Conservation (phyloP, 176 grass and related monocot species). For the Chrysopogon serrulatus region DNA sequence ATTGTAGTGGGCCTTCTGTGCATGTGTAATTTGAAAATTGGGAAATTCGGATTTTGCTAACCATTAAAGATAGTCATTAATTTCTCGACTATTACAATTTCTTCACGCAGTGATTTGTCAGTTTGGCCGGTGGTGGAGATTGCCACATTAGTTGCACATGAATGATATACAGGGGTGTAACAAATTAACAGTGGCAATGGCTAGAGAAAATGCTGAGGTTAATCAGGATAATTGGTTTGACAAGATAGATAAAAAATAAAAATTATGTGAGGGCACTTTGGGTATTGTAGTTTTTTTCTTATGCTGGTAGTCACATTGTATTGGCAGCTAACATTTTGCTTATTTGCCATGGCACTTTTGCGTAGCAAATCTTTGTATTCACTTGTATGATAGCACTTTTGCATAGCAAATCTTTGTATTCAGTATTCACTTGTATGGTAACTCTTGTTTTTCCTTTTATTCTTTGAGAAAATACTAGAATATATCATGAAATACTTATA, state of each 20-base stretch:
- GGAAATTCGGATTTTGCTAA: background rate
- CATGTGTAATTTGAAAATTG: background rate
- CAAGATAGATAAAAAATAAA: background rate
- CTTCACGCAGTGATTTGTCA: background rate
- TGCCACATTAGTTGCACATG: background rate
- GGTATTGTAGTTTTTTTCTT: background rate
- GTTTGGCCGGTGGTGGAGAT: background rate
- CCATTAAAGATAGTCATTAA: background rate
- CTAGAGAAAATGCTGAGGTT: background rate
- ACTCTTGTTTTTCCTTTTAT: background rate
- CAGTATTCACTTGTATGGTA: background rate
- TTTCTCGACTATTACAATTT: background rate
- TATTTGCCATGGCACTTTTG: background rate
- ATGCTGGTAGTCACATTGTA: conserved; percentile 12
- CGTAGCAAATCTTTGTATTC: background rate
- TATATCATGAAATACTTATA: background rate
- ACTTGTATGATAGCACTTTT: background rate
- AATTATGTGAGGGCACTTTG: background rate
- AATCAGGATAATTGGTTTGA: background rate
- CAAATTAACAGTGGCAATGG: background rate
- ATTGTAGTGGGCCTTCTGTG: background rate
- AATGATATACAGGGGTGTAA: background rate
- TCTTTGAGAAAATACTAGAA: background rate
- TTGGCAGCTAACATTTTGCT: background rate
- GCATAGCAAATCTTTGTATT: background rate